A percentile compares a stretch with the other conserved stretches of the same genome.
Evolutionary conservation across 2,329 filamentous ascomycete species (phyloP).

Genomic region (Hypoxylon sp.): DNA sequence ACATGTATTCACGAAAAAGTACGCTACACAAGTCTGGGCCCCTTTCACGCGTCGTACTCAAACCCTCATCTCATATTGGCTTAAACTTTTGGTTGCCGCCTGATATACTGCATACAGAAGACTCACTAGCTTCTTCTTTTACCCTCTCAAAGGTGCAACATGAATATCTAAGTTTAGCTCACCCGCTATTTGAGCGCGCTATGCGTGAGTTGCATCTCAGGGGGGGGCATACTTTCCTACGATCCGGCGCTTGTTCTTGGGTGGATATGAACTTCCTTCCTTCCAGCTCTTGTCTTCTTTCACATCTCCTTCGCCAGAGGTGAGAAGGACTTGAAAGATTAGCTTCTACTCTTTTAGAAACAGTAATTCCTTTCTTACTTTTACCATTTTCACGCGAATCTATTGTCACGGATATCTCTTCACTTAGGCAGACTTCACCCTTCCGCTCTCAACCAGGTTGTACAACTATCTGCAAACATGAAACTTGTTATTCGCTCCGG

Average conservation of each 20-base stretch:
- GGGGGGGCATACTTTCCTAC: constrained; percentile 33
- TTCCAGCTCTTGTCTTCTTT: constrained; percentile 2
- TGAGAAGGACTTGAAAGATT: background rate
- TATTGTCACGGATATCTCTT: constrained; percentile 15
- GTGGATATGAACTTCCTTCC: constrained; percentile 22
- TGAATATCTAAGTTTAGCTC: constrained; percentile 26
- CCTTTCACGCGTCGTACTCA: constrained; percentile 10
- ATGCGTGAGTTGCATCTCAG: constrained; percentile 25
- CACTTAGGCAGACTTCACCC: background rate
- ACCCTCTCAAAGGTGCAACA: constrained; percentile 18
- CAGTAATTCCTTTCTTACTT: background rate
- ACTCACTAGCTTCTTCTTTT: constrained; percentile 17
- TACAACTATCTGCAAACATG: constrained; percentile 18
- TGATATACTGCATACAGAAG: constrained; percentile 24
- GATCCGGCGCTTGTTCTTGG: constrained; percentile 22
- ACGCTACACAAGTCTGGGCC: background rate
- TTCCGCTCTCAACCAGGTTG: background rate
- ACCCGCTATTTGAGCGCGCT: constrained; percentile 12
- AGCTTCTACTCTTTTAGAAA: constrained; percentile 16
- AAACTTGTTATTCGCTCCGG: constrained; percentile 12
- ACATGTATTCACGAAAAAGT: background rate
- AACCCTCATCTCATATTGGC: background rate
- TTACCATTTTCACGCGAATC: background rate
- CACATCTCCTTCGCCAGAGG: constrained; percentile 3
- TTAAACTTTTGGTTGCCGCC: constrained; percentile 17